phyloP scores from a whole-genome alignment of 495 filamentous ascomycete genomes.

The Emericellopsis terricola region DNA sequence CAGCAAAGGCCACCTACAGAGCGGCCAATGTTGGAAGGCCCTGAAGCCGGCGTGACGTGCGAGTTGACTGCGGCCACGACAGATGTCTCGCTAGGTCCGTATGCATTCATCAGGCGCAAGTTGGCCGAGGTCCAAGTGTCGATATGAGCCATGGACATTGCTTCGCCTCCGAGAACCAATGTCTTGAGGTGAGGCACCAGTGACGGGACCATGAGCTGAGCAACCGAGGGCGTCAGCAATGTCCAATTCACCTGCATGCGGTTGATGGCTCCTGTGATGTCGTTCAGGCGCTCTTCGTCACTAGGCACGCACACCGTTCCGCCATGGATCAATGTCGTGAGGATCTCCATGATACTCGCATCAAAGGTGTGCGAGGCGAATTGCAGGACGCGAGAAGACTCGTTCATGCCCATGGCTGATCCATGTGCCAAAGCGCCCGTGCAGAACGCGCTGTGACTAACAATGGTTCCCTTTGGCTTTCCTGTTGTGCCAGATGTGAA shows the following conservation, averaged over 20 bases:
- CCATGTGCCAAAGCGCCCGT: conserved; percentile 17
- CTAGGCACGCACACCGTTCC: conserved; percentile 33
- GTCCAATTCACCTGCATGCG: conserved; percentile 6
- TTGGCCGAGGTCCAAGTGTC: conserved; percentile 6
- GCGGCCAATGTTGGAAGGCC: not conserved
- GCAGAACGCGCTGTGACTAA: conserved; percentile 12
- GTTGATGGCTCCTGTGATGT: conserved; percentile 1
- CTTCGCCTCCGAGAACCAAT: conserved; percentile 19
- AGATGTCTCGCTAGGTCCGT: conserved; percentile 10
- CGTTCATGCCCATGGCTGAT: conserved; percentile 13
- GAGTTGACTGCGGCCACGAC: not conserved
- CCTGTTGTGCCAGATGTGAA: conserved; percentile 23
- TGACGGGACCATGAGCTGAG: conserved; percentile 19
- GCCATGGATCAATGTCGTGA: conserved; percentile 40
- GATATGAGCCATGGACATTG: conserved; percentile 6
- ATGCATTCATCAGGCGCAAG: conserved; percentile 5
- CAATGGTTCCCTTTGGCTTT: conserved; percentile 13
- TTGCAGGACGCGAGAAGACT: conserved; percentile 36
- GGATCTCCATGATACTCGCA: conserved; percentile 43
- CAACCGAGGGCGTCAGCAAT: conserved; percentile 27
- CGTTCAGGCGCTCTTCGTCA: conserved; percentile 9
- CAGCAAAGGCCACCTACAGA: not conserved
- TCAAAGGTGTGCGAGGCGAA: conserved; percentile 55
- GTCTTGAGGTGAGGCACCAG: conserved; percentile 20
- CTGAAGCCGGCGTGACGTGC: not conserved